Conservation (phyloP, 352 stramenopile species). For the Pilasporangium apinafurcum region DNA sequence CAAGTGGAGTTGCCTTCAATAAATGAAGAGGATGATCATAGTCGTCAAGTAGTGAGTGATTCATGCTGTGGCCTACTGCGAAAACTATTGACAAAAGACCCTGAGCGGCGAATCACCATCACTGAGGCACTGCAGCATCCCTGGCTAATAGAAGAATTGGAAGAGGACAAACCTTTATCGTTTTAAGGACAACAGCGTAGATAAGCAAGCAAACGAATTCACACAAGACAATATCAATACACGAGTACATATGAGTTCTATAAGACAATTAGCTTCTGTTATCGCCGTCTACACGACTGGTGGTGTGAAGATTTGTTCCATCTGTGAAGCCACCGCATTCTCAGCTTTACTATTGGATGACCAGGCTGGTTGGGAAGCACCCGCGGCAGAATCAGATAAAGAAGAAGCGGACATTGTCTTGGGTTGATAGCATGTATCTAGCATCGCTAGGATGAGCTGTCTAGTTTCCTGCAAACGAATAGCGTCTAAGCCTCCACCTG, state of each 20-base stretch:
- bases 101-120: conserved; percentile 43
- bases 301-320: too few relatives aligned
- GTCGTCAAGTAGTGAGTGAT: conserved; percentile 16
- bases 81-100: conserved; percentile 45
- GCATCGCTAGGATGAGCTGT: conserved; percentile 39
- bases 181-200: conserved; percentile 49
- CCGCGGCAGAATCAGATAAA: too few relatives aligned
- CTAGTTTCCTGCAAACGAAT: conserved; percentile 57
- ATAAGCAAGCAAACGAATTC: too few relatives aligned
- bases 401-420: too few relatives aligned
- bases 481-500: conserved; percentile 53
- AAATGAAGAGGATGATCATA: neutral
- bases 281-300: too few relatives aligned
- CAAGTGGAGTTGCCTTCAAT: conserved; percentile 24
- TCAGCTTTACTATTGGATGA: too few relatives aligned
- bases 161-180: conserved; percentile 57
- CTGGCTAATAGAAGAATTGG: conserved; percentile 37
- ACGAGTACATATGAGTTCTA: too few relatives aligned
- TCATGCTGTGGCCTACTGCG: conserved; percentile 41
- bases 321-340: too few relatives aligned
- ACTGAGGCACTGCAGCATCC: conserved; percentile 41
- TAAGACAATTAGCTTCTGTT: too few relatives aligned
- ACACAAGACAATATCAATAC: too few relatives aligned
- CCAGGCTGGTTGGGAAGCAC: too few relatives aligned
- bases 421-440: conserved; percentile 39